Evolutionary conservation across 176 grass and related monocot species (phyloP).

Genomic region (Chrysopogon serrulatus): DNA sequence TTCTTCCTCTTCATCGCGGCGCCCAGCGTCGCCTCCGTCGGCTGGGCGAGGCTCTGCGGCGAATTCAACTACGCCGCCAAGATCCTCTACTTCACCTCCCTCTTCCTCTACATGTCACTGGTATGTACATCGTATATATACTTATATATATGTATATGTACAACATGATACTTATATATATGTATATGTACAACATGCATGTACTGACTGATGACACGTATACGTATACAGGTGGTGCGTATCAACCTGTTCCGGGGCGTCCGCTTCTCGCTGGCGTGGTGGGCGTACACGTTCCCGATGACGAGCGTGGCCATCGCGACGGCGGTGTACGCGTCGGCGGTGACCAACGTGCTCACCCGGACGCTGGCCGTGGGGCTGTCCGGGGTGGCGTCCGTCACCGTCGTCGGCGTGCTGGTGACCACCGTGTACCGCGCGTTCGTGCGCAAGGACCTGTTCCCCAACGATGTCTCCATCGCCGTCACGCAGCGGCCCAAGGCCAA

Average conservation of each 20-base stretch:
- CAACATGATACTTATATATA: no score
- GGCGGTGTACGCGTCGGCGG: not conserved
- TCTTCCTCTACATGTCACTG: slow-evolving; percentile 64
- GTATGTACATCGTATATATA: not conserved
- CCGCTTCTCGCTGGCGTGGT: not conserved
- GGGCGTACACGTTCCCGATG: not conserved
- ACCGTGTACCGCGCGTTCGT: not conserved
- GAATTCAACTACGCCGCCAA: slow-evolving; percentile 38
- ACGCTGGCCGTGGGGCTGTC: not conserved
- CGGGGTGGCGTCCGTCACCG: not conserved
- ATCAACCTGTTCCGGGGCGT: not conserved
- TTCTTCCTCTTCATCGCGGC: slow-evolving; percentile 76
- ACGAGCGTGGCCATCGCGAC: not conserved
- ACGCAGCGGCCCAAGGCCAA: not conserved
- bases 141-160: no score
- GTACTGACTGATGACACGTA: not conserved
- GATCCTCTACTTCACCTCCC: slow-evolving; percentile 49
- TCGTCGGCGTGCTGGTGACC: not conserved
- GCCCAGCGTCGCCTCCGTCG: slow-evolving; percentile 53
- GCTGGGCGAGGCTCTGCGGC: slow-evolving; percentile 45
- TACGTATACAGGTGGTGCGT: not conserved
- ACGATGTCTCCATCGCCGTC: not conserved
- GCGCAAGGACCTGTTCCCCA: not conserved
- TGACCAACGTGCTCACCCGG: not conserved
- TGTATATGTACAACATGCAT: not conserved